These are phyloP conservation scores for Arabidopsis lyrata DNA, from an alignment of 441 rosid species.

Conservation along the genomic window DNA sequence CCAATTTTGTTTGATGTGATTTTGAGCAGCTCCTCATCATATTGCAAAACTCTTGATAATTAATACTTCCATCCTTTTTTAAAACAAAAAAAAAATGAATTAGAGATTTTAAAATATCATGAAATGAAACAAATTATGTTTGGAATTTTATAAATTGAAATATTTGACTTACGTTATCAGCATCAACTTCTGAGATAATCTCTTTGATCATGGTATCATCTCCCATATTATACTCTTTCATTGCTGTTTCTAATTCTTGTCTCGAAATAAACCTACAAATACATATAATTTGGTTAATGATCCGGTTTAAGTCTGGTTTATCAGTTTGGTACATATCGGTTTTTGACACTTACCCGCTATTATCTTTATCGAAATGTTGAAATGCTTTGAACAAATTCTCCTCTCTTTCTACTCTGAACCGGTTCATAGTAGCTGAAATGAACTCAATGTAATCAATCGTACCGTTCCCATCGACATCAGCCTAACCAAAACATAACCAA, in stretches of 20 bases:
- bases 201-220: slow-evolving; percentile 83
- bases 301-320: neutral
- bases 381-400: slow-evolving; percentile 90
- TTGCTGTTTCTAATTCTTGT: slow-evolving; percentile 83
- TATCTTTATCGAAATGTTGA: slow-evolving; percentile 86
- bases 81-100: neutral
- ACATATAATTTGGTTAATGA: neutral
- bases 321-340: slow-evolving; percentile 4
- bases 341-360: slow-evolving; percentile 66
- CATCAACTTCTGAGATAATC: slow-evolving; percentile 87
- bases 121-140: neutral
- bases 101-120: neutral
- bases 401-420: slow-evolving; percentile 81
- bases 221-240: slow-evolving; percentile 87
- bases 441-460: slow-evolving; percentile 92
- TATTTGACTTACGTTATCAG: slow-evolving; percentile 75
- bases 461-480: slow-evolving; percentile 97
- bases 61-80: slow-evolving; percentile 70
- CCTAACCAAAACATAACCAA: slow-evolving; percentile 53
- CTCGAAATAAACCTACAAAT: slow-evolving; percentile 70
- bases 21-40: slow-evolving; percentile 63
- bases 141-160: neutral
- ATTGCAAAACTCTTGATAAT: slow-evolving; percentile 61
- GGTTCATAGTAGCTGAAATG: slow-evolving; percentile 92
- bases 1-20: slow-evolving; percentile 33